These are phyloP conservation scores for Cylindrotheca closterium DNA, from an alignment of 108 stramenopile species.

Conservation along the genomic window DNA sequence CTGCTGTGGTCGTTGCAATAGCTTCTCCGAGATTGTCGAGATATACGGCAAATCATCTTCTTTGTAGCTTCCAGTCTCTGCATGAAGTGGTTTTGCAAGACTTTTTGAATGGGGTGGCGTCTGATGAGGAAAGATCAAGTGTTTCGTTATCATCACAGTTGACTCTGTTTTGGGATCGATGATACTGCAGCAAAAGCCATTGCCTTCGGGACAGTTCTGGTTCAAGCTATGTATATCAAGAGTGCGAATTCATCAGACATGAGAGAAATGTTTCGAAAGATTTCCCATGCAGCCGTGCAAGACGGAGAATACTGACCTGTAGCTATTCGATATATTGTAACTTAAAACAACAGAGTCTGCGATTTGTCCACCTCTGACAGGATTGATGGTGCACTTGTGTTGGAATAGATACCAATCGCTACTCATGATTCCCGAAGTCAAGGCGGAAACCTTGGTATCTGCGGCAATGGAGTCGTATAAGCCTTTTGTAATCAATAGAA, in stretches of 20 bases:
- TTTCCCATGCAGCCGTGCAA: no score
- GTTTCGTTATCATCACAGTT: constrained; percentile 50
- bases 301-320: constrained; percentile 25
- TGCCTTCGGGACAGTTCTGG: constrained; percentile 43
- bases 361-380: constrained; percentile 21
- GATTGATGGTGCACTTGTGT: constrained; percentile 34
- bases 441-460: constrained; percentile 4
- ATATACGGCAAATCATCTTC: constrained; percentile 62
- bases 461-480: constrained; percentile 32
- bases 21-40: constrained; percentile 54
- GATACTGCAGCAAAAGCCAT: constrained; percentile 75
- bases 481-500: constrained; percentile 34
- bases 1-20: constrained; percentile 23
- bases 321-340: constrained; percentile 27
- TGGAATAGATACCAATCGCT: constrained; percentile 38
- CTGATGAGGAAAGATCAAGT: constrained; percentile 72
- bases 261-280: not conserved
- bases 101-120: constrained; percentile 37
- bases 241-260: not conserved
- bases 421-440: not conserved
- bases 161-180: constrained; percentile 36
- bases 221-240: constrained; percentile 17
- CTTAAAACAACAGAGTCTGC: constrained; percentile 16
- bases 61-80: constrained; percentile 24
- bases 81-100: constrained; percentile 49